Conservation (phyloP, 225 moss, liverwort and hornwort genomes). For the Physcomitrellopsis africana region DNA sequence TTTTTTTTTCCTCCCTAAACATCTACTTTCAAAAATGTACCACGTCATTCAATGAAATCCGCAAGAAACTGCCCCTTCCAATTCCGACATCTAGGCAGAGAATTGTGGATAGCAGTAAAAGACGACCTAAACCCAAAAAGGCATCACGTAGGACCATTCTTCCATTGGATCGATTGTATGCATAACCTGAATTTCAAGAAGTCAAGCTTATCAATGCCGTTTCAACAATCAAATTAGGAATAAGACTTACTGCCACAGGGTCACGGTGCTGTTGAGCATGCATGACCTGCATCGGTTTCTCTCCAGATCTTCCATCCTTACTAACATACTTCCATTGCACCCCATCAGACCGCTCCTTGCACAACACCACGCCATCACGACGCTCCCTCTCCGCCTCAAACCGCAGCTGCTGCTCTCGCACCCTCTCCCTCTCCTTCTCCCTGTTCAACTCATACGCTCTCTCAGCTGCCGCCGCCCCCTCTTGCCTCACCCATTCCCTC, state of each 20-base stretch:
- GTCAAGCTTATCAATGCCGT: not conserved
- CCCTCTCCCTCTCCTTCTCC: conserved; percentile 20
- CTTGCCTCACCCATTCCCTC: conserved; percentile 16
- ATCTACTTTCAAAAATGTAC: not conserved
- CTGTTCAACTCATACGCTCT: conserved; percentile 23
- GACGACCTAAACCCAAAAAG: no score
- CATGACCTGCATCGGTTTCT: conserved; percentile 55
- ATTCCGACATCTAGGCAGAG: not conserved
- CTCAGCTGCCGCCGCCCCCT: conserved; percentile 2
- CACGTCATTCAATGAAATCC: not conserved
- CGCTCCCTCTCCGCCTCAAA: conserved; percentile 38
- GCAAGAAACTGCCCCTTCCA: not conserved
- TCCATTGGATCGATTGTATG: no score
- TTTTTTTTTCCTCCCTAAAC: no score
- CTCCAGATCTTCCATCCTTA: conserved; percentile 36
- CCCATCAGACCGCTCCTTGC: conserved; percentile 57
- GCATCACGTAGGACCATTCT: no score
- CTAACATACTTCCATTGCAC: conserved; percentile 67
- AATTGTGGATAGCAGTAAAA: not conserved
- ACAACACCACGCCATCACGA: conserved; percentile 50
- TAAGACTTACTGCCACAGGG: conserved; percentile 56
- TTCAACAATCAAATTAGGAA: not conserved
- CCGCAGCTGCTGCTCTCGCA: conserved; percentile 28
- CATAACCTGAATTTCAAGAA: not conserved
- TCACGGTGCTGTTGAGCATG: conserved; percentile 65